These are phyloP conservation scores for Seiridium cupressi DNA, from an alignment of 2,329 filamentous ascomycete species.

Conservation along the genomic window DNA sequence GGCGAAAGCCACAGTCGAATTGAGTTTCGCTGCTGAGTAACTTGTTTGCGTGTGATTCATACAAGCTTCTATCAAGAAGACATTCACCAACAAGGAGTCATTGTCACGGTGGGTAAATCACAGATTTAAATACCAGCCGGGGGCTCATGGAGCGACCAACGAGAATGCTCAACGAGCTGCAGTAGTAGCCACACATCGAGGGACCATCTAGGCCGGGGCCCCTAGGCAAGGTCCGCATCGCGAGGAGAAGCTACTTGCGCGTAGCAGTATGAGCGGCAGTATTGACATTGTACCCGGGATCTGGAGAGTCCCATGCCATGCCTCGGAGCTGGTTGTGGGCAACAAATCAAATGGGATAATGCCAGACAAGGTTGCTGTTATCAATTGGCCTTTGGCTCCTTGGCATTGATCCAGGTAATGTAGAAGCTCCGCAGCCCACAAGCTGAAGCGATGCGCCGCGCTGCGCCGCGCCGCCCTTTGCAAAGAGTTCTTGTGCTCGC, in stretches of 20 bases:
- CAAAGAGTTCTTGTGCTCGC: not conserved
- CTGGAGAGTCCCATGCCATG: not conserved
- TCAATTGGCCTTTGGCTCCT: slow-evolving; percentile 3
- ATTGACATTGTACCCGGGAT: not conserved
- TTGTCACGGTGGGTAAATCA: not conserved
- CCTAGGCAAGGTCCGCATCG: not conserved
- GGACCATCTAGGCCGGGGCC: not conserved
- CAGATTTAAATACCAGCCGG: slow-evolving; percentile 1
- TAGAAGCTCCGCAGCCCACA: not conserved
- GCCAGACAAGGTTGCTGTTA: slow-evolving; percentile 4
- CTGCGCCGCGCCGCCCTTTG: not conserved
- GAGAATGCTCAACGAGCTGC: not conserved
- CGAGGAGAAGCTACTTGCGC: not conserved
- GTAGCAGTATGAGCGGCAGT: not conserved
- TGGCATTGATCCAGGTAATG: not conserved
- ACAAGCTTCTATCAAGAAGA: not conserved
- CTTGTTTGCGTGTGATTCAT: not conserved
- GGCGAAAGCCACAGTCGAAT: not conserved
- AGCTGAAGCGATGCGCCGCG: no score
- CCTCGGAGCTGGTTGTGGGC: slow-evolving; percentile 6
- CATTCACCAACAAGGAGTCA: not conserved
- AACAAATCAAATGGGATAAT: slow-evolving; percentile 24
- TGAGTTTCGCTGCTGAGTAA: not conserved
- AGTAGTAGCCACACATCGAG: not conserved
- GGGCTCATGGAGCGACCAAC: not conserved